Evolutionary conservation across 805 yeast genomes (phyloP), one percentile per base, ranked within the genome.

Genomic region (Zygosaccharomyces pseudorouxii): DNA sequence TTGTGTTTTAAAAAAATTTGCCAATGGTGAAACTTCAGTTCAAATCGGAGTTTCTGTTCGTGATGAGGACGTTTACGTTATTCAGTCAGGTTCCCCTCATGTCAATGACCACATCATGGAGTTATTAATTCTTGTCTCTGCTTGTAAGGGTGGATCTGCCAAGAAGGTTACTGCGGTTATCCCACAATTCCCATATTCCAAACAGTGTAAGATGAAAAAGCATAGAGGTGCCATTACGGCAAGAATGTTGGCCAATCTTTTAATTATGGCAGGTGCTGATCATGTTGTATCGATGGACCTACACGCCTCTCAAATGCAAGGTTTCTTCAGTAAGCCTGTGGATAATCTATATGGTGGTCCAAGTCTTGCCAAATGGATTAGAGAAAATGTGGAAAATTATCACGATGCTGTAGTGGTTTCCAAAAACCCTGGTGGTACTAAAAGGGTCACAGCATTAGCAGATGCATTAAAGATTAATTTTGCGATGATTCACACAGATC

Each of bases 141-240:
- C 98, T 45, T 92, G 98, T 70, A 82, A 90, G 59, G 97, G 97
- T 52, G 99, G 99, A 8, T 88, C 97, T 10, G 99, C 99, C n/a
- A 85, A 87, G 60, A 89, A 89, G 65, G 89, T 93, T 67, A 93
- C 79, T 38, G 97, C 97, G 8, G 99, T 93, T 28, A 83, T 93
- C 46, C 99, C 99, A 1, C 95, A 89, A 69, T 95, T 92, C 67
- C 99, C 99, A 29, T 93, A 93, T 72, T 88, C 97, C 10, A 86
- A 92, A 69, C 99, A 93, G 71, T 82, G 92, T 57, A 93, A 95
- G 72, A 93, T 93, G 99, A 93, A 93, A 73, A 93, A 89, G 69
- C 98, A 93, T 66, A 78, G 99, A 70, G 99, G 99, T 47, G 98
- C 99, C 36, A 93, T 93, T 62, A 92, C 99, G 3, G 99, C 99